Evolutionary conservation across 495 filamentous ascomycete species (phyloP), one percentile per base, ranked within the genome.

Genomic region (Sporormia fimetaria): DNA sequence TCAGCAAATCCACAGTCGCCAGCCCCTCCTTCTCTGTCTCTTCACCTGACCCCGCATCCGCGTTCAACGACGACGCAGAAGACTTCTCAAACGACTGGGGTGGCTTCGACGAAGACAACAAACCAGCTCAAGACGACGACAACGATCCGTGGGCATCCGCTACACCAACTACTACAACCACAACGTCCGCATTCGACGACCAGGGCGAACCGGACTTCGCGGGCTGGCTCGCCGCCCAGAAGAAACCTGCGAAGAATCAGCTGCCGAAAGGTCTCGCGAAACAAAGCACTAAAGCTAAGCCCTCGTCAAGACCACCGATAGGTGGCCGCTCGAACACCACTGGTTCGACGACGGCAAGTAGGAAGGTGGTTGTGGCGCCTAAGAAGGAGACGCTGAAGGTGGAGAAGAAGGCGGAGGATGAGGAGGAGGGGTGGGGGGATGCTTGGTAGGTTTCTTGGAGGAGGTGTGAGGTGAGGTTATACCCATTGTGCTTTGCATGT

Each of bases 121-220:
- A 65, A n/a, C 12, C 14, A 10, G 27, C 37, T 1, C 42, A 37
- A 22, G 37, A 33, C 2, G 51, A 54, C 21, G 47, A 43, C 4
- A 31, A 45, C 11, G 51, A 54, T 17, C 47, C 48, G 0, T 52
- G 33, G 41, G 37, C 35, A 10, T 32, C 61, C 12, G 44, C 47
- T 40, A 40, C 55, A 29, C 37, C 52, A 48, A 38, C 59, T 3
- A 54, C 60, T 7, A 46, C 65, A 11, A 40, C 63, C 11, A 7
- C 51, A 0, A 56, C 67, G 2, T 67, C 65, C 9, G 69, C 76
- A 0, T 92, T 79, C 47, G 82, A 87, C 44, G 84, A 92, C 53
- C 76, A 78, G 21, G 79, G 78, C 2, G 86, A 95, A 54, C 86
- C 86, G 1, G 87, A 95, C 57, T 95, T 95, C 61, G 87, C 86